Percentiles rank a stretch among this genome's conserved stretches.
Conservation (phyloP, 371 early-diverging fungal genomes). For the Haplosporangium sp. region DNA sequence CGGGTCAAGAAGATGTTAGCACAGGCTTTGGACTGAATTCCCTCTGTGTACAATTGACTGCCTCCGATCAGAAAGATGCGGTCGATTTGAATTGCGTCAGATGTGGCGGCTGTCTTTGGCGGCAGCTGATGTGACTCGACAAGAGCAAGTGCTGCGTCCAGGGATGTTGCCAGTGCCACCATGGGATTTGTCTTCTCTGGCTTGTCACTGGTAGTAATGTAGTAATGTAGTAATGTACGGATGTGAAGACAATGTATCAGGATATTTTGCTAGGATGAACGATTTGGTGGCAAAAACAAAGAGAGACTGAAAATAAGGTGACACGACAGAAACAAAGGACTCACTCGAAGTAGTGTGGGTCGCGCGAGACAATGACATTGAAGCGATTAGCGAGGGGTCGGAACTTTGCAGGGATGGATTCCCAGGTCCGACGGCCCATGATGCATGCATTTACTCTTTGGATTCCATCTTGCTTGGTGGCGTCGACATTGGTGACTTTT, state of each 20-base stretch:
- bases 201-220: slow-evolving; percentile 29
- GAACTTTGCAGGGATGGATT: slow-evolving; percentile 82
- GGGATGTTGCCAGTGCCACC: slow-evolving; percentile 56
- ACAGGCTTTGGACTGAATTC: slow-evolving; percentile 58
- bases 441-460: slow-evolving; percentile 77
- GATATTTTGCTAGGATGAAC: no score
- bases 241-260: neutral
- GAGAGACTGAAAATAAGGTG: slow-evolving; percentile 9
- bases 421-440: slow-evolving; percentile 93
- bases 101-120: neutral
- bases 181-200: slow-evolving; percentile 35
- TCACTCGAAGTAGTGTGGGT: slow-evolving; percentile 64
- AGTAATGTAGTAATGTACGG: slow-evolving; percentile 27
- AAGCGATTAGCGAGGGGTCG: slow-evolving; percentile 80
- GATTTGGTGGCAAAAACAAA: no score
- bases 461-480: slow-evolving; percentile 1
- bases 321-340: neutral
- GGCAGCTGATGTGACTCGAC: slow-evolving; percentile 2
- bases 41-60: slow-evolving; percentile 18
- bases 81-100: neutral
- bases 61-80: slow-evolving; percentile 29
- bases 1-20: slow-evolving; percentile 69
- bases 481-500: slow-evolving; percentile 24
- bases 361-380: slow-evolving; percentile 88
- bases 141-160: slow-evolving; percentile 64